Percentiles rank a stretch among this genome's conserved stretches.
phyloP scores from a whole-genome alignment of 2,329 filamentous ascomycete species.

The Mollisiaceae sp. region DNA sequence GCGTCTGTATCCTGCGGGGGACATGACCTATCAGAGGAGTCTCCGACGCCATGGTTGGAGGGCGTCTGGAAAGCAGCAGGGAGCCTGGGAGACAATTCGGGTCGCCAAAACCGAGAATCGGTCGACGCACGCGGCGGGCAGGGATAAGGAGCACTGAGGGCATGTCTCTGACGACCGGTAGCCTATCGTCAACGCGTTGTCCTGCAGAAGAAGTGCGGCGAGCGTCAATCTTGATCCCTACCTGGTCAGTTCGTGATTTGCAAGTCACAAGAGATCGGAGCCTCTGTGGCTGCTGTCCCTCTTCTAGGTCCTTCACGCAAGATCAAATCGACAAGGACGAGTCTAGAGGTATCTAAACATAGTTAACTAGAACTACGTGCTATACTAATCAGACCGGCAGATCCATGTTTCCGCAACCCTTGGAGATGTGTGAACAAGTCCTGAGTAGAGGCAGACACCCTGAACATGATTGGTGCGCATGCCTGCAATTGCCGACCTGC shows the following conservation, averaged over 20 bases:
- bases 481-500: not conserved
- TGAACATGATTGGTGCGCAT: constrained; percentile 4
- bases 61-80: not conserved
- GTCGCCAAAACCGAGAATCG: not conserved
- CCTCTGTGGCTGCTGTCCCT: constrained; percentile 17
- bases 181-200: constrained; percentile 11
- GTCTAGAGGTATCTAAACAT: constrained; percentile 7
- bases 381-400: constrained; percentile 16
- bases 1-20: constrained; percentile 4
- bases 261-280: constrained; percentile 24
- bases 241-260: constrained; percentile 15
- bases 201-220: constrained; percentile 6
- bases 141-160: not conserved
- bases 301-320: not conserved
- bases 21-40: constrained; percentile 5
- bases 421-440: not conserved
- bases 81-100: not conserved
- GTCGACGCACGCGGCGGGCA: constrained; percentile 15
- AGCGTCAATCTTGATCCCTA: not conserved
- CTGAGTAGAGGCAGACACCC: not conserved
- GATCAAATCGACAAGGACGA: not conserved
- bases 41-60: constrained; percentile 12
- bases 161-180: not conserved
- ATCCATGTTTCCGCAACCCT: constrained; percentile 11
- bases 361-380: not conserved